Percentiles rank a stretch among this genome's conserved stretches.
Conservation (phyloP, 192 early-diverging fungal genomes). For the Gamsiella multidivaricata region DNA sequence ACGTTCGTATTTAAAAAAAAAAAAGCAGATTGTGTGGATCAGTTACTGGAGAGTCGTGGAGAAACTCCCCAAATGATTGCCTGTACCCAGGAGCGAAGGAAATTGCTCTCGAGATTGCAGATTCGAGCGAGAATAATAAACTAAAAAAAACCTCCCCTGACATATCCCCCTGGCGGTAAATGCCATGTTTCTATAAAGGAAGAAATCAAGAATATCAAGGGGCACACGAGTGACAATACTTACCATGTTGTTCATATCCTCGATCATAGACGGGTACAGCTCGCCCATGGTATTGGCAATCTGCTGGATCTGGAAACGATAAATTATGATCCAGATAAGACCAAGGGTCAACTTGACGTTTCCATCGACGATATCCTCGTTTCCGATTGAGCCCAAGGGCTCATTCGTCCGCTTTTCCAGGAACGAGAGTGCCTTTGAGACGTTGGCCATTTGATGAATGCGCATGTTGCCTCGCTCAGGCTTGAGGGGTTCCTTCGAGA, state of each 20-base stretch:
- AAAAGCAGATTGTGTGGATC: too few relatives aligned
- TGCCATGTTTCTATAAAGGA: too few relatives aligned
- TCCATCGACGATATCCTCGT: slow-evolving; percentile 83
- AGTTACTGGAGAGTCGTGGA: too few relatives aligned
- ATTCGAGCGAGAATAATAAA: too few relatives aligned
- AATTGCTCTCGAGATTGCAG: too few relatives aligned
- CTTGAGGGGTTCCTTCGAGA: slow-evolving; percentile 76
- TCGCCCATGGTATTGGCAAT: slow-evolving; percentile 54
- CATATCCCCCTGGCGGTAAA: too few relatives aligned
- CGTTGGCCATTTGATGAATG: slow-evolving; percentile 83
- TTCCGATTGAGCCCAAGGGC: slow-evolving; percentile 72
- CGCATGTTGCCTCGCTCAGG: slow-evolving; percentile 80
- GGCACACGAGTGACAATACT: neutral
- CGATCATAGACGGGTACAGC: slow-evolving; percentile 41
- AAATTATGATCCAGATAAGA: slow-evolving; percentile 65
- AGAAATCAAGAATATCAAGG: neutral
- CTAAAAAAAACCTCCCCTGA: too few relatives aligned
- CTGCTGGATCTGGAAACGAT: slow-evolving; percentile 65
- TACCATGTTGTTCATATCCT: slow-evolving; percentile 51
- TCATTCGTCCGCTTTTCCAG: slow-evolving; percentile 59
- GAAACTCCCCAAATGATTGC: too few relatives aligned
- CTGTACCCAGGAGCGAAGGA: too few relatives aligned
- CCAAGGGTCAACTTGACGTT: slow-evolving; percentile 75
- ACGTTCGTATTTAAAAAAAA: too few relatives aligned
- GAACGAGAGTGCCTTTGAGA: slow-evolving; percentile 76